Base-by-base conservation (phyloP, 495 filamentous ascomycete genomes). In the Aspergillus haitiensis region DNA sequence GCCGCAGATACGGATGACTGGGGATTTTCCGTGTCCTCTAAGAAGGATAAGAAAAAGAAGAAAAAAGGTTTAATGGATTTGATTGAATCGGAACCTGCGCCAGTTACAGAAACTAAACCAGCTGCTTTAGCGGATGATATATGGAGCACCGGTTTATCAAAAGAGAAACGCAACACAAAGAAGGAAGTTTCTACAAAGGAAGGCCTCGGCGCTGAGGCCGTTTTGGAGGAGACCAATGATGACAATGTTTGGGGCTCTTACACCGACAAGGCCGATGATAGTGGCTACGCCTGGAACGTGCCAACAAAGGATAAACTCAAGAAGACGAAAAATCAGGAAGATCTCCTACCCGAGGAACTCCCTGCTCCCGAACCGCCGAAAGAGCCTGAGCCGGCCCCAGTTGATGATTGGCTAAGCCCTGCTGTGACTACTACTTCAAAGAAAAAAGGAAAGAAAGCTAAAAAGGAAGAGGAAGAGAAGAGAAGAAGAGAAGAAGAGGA, bases 391-490 rank as follows among this genome's bases (percentile, higher is more conserved):
- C 60, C 70, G 6, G 58, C 68, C 2, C 67, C 67, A 8, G 58
- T 61, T 8, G 70, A 73, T 37, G 59, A 70, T 52, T 75, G 69
- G 64, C 56, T 56, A 48, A 61, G 68, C n/a, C 18, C 34, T 52
- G 62, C 59, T 40, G 73, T 74, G 69, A 70, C 67, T 10, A 66
- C 66, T 40, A 52, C 66, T 8, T 62, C 64, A 7, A 76, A 74
- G 64, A 76, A 79, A 51, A 73, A 70, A 40, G 72, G 71, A 34
- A 76, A 78, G 47, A 75, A 76, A 16, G 67, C 67, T 8, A 74
- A 72, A 62, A 63, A 64, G 42, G 59, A 61, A 56, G 58, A 31
- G 35, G 57, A 48, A 37, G 59, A 55, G 61, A 67, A 51, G 63
- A 64, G 5, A 53, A 61, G 31, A 44, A 61, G 8, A 32, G 34